Evolutionary conservation across 768 basidiomycete species (phyloP).

Genomic region (Hypholoma fasciculare): DNA sequence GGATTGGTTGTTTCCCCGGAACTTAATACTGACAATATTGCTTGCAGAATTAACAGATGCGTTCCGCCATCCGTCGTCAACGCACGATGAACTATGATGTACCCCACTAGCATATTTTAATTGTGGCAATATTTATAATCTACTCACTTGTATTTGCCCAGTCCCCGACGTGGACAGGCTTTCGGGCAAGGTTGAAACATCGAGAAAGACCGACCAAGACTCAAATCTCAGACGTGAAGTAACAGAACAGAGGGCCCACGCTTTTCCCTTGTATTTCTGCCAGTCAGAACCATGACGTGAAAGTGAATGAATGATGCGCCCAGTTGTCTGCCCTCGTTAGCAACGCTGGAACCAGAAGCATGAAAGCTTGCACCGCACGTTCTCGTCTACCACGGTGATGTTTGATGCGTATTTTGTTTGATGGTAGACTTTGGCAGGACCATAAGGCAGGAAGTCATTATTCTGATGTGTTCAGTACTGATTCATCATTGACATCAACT

Average conservation of each 20-base stretch:
- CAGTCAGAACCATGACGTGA: neutral
- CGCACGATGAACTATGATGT: constrained; percentile 44
- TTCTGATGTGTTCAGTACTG: too few relatives aligned
- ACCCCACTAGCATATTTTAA: constrained; percentile 20
- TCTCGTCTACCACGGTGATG: too few relatives aligned
- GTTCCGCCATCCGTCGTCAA: constrained; percentile 43
- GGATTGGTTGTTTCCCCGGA: neutral
- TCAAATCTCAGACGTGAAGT: neutral
- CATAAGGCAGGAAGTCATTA: too few relatives aligned
- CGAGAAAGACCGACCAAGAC: neutral
- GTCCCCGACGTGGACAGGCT: neutral
- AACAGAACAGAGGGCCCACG: neutral
- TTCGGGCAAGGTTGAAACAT: neutral
- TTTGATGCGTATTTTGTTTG: too few relatives aligned
- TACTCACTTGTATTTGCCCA: constrained; percentile 9
- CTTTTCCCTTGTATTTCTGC: too few relatives aligned
- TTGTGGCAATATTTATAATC: constrained; percentile 17
- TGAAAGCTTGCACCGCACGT: neutral
- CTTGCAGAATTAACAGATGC: constrained; percentile 52
- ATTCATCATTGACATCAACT: too few relatives aligned
- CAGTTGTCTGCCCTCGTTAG: neutral
- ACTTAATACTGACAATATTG: constrained; percentile 6
- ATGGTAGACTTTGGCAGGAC: too few relatives aligned
- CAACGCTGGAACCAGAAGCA: neutral
- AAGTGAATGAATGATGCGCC: neutral